Percentiles rank a stretch among this genome's conserved stretches.
These are phyloP conservation scores for Ganoderma lingzhi DNA, from an alignment of 1,284 basidiomycete species.

Conservation along the genomic window DNA sequence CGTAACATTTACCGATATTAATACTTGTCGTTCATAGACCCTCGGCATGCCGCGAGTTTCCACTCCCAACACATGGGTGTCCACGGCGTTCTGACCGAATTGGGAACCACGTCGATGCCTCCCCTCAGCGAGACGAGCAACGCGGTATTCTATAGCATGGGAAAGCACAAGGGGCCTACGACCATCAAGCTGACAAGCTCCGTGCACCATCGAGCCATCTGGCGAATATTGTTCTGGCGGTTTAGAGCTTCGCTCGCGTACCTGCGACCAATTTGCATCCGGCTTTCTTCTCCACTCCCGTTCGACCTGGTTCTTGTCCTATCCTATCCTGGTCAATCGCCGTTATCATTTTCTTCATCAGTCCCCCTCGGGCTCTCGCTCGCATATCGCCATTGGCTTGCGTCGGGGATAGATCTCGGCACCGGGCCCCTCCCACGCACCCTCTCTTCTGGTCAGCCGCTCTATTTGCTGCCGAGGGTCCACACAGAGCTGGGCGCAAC, in stretches of 20 bases:
- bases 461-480: conserved; percentile 13
- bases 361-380: conserved; percentile 15
- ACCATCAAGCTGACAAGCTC: conserved; percentile 22
- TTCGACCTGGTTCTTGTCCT: conserved; percentile 10
- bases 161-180: conserved; percentile 12
- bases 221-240: conserved; percentile 21
- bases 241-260: conserved; percentile 29
- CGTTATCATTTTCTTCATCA: conserved; percentile 29
- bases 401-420: conserved; percentile 28
- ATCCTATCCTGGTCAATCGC: conserved; percentile 31
- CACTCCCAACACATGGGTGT: not conserved
- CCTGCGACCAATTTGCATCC: conserved; percentile 23
- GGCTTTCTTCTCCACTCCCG: conserved; percentile 23
- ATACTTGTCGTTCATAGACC: not conserved
- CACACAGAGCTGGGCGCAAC: not conserved
- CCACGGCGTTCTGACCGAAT: conserved; percentile 7
- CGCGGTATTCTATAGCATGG: conserved; percentile 6
- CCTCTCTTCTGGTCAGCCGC: conserved; percentile 7
- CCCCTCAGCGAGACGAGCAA: not conserved
- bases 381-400: conserved; percentile 29
- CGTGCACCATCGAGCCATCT: conserved; percentile 17
- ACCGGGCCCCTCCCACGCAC: conserved; percentile 27
- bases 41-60: conserved; percentile 4
- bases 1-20: conserved; percentile 14
- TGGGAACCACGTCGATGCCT: conserved; percentile 6